Base-by-base conservation (phyloP, 495 filamentous ascomycete species). In the Gamarada debralockiae region DNA sequence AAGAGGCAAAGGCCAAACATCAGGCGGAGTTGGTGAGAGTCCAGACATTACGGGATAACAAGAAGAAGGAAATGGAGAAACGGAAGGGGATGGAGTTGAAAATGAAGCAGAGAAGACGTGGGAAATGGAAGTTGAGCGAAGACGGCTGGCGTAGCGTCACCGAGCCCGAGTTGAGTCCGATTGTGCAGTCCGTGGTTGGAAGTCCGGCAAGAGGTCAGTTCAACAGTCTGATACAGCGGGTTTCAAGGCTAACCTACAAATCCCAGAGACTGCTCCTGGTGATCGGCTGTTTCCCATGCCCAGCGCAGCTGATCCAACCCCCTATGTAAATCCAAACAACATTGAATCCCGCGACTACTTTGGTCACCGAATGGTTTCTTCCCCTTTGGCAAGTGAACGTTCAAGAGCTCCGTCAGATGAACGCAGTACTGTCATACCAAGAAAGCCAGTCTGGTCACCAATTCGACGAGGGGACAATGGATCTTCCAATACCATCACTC, bases 141-240 rank as follows among this genome's bases (percentile, higher is more conserved):
- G 59, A 61, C 12, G 67, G 69, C 7, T 80, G 77, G 77, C 75
- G 68, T 14, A 76, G 71, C n/a, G 70, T 71, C 10, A 68, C 66
- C 21, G 70, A 73, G 46, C 74, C 74, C 10, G 63, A 61, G 14
- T 48, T 75, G 40, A 74, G 72, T 45, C 73, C 75, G 1, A 76
- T 78, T 37, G 55, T 61, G 15, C 71, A 76, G 55, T 73, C 73
- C n/a, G 57, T 56, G 15, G 65, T 60, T 57, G 55, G 50, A 46
- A 63, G 55, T 20, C 53, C 59, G 23, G 48, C 43, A 44, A 58
- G 48, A 55, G 57, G 69, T 70, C 40, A 63, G 69, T 52, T 24
- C 15, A 61, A 33, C 5, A 47, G 13, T 18, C 24, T 21, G 49
- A n/a, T 27, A 45, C 21, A 27, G 55, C 24, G 50, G 39, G 17